Base-by-base conservation (phyloP, 2,329 filamentous ascomycete species). In the Nigrospora oryzae region DNA sequence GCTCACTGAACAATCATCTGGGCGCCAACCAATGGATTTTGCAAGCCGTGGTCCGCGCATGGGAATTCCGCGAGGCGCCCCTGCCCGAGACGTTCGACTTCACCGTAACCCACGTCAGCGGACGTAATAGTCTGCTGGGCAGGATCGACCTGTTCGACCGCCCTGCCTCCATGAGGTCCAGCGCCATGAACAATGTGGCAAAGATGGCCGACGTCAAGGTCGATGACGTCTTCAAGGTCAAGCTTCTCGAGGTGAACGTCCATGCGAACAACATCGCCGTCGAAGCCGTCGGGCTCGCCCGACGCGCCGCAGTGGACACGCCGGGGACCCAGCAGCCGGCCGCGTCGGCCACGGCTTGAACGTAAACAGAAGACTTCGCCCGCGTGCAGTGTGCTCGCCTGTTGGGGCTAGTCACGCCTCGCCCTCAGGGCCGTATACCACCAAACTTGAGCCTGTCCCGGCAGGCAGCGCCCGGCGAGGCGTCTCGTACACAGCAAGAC, bases 41-140 rank as follows among this genome's bases (percentile, higher is more conserved):
- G 39, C 77, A 82, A 55, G 77, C 79, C 19, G 64, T 84, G 31
- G 64, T 79, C 43, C 75, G 79, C 13, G 78, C 75, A 13, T 83
- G 78, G 79, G 65, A 66, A 49, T 79, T 73, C 52, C 63, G 64
- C 42, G 73, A 80, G 55, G 62, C 63, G 10, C 50, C 59, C 40
- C 56, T 76, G 23, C 75, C 76, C n/a, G 49, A 59, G 30, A 68
- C 63, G 4, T 72, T 83, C 50, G 58, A 56, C 38, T 73, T 79
- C 51, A 69, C 60, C 3, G 74, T 80, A 34, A 48, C 52, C 19
- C 61, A 65, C 14, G 56, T 69, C 13, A 60, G 55, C 46, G 54
- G 52, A 28, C 57, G 58, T 44, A 60, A 56, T 28, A 33, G 48
- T 10, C 50, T 72, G 42, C 45, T 58, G 3, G 73, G 74, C 31